Evolutionary conservation across 1,284 basidiomycete genomes (phyloP).

Genomic region (Xanthoconium separans): DNA sequence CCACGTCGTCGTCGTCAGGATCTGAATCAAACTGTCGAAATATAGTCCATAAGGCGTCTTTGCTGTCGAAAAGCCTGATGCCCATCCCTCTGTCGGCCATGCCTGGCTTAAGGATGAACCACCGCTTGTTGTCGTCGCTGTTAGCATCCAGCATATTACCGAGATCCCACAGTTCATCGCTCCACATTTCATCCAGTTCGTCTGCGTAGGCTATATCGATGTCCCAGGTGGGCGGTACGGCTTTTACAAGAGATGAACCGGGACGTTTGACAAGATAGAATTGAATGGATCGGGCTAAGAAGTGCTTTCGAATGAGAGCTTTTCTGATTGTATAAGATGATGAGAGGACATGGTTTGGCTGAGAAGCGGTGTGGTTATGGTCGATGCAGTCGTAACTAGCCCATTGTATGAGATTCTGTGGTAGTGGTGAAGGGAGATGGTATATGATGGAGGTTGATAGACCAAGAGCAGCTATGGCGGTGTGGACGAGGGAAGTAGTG

Average conservation of each 20-base stretch:
- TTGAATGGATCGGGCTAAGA: constrained; percentile 76
- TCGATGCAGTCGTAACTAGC: constrained; percentile 81
- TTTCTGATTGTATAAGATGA: constrained; percentile 92
- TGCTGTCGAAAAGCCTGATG: constrained; percentile 86
- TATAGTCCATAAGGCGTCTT: constrained; percentile 72
- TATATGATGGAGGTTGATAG: constrained; percentile 33
- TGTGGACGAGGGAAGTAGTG: constrained; percentile 66
- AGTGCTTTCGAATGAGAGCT: constrained; percentile 94
- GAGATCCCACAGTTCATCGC: constrained; percentile 93
- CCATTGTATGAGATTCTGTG: constrained; percentile 60
- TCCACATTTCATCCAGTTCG: constrained; percentile 92
- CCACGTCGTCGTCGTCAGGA: constrained; percentile 37
- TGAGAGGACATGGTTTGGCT: constrained; percentile 56
- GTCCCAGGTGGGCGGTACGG: constrained; percentile 81
- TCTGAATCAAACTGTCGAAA: constrained; percentile 84
- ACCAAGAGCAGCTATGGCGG: constrained; percentile 50
- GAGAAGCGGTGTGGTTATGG: constrained; percentile 64
- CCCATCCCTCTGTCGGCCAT: constrained; percentile 98
- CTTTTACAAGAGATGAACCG: constrained; percentile 49
- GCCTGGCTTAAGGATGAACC: constrained; percentile 97
- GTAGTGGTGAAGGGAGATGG: constrained; percentile 21
- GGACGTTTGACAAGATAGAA: constrained; percentile 76
- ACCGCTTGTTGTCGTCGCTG: constrained; percentile 41
- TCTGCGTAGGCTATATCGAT: constrained; percentile 91
- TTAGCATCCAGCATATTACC: constrained; percentile 54